Conservation (phyloP, 148 eudicot species). For the Silene uniflora region DNA sequence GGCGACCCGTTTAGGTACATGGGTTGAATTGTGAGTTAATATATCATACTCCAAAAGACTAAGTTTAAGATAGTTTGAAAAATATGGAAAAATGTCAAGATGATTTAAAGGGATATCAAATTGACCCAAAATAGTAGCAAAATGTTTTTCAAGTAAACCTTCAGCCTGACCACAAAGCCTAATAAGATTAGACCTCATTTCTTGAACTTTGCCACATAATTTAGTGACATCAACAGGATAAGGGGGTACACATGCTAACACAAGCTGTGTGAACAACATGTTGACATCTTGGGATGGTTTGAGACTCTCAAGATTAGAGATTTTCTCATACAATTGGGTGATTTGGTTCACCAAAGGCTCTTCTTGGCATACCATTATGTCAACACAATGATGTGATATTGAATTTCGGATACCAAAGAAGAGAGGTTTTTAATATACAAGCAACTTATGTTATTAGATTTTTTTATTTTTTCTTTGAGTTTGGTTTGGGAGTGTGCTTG, state of each 20-base stretch:
- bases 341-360: conserved; percentile 38
- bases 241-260: conserved; percentile 69
- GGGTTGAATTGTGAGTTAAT: conserved; percentile 33
- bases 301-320: conserved; percentile 33
- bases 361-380: conserved; percentile 40
- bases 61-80: conserved; percentile 68
- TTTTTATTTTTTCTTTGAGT: background rate
- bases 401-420: background rate
- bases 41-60: conserved; percentile 58
- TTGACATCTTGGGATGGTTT: conserved; percentile 43
- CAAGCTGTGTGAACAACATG: conserved; percentile 50
- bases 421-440: no score
- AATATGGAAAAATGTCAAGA: conserved; percentile 72
- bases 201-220: conserved; percentile 46
- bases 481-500: conserved; percentile 18
- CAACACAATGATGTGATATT: conserved; percentile 28
- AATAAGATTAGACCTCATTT: conserved; percentile 64
- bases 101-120: conserved; percentile 60
- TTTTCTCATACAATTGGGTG: conserved; percentile 32
- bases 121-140: conserved; percentile 49
- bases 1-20: conserved; percentile 46
- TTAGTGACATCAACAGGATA: conserved; percentile 60
- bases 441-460: background rate
- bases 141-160: conserved; percentile 71
- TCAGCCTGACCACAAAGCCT: conserved; percentile 77